Conservation (phyloP, 1,284 basidiomycete species). For the Phaffia rhodozyma region DNA sequence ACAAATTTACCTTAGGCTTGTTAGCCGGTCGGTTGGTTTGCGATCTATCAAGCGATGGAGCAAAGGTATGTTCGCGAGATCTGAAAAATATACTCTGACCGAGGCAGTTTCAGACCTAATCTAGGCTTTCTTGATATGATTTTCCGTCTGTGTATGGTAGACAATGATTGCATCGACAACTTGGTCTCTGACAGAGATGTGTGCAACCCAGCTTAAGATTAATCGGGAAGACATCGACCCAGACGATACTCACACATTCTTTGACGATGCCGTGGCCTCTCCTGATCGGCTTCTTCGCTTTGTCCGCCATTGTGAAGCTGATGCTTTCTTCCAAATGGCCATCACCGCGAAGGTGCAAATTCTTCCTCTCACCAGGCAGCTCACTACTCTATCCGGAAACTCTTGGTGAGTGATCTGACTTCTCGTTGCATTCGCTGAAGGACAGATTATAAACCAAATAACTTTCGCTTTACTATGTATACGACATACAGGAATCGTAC, state of each 20-base stretch:
- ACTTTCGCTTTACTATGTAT: background rate
- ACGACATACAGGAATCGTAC: conserved; percentile 67
- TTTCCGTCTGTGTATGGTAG: conserved; percentile 28
- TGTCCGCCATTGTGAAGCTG: conserved; percentile 82
- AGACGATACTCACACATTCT: conserved; percentile 82
- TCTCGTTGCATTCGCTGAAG: background rate
- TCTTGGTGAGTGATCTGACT: conserved; percentile 58
- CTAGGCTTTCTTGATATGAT: background rate
- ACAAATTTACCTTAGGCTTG: conserved; percentile 72
- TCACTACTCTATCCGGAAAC: conserved; percentile 96
- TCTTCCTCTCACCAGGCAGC: conserved; percentile 75
- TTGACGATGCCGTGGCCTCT: conserved; percentile 68
- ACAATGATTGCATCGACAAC: conserved; percentile 90
- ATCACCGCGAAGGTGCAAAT: conserved; percentile 83
- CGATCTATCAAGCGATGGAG: conserved; percentile 86
- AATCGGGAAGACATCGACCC: conserved; percentile 88
- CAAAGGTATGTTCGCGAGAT: conserved; percentile 50
- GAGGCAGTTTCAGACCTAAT: background rate
- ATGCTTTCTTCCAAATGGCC: conserved; percentile 93
- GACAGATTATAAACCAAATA: background rate
- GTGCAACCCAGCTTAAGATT: conserved; percentile 71
- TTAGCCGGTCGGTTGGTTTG: conserved; percentile 77
- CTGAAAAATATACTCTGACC: background rate
- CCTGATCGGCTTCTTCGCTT: conserved; percentile 76
- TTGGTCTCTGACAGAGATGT: conserved; percentile 98